phyloP scores from a whole-genome alignment of 2,329 filamentous ascomycete genomes.

The Calycina herbarum region DNA sequence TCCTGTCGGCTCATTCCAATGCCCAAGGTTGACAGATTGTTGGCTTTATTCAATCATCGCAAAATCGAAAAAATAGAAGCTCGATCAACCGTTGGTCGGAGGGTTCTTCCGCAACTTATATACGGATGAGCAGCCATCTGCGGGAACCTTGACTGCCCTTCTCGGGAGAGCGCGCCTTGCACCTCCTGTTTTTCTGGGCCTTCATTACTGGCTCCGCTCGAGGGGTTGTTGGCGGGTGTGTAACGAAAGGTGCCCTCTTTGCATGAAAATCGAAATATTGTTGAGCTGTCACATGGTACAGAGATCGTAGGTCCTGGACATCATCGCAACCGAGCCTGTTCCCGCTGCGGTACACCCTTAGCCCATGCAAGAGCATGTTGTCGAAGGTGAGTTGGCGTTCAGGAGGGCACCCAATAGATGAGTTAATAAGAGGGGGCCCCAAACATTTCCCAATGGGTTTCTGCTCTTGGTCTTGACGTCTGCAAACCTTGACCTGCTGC shows the following conservation, averaged over 20 bases:
- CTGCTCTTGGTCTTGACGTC: not conserved
- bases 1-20: not conserved
- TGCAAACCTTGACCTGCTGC: not conserved
- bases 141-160: slow-evolving; percentile 9
- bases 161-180: slow-evolving; percentile 15
- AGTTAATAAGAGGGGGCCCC: not conserved
- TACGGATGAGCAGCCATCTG: not conserved
- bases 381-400: not conserved
- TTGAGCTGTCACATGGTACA: slow-evolving; percentile 27
- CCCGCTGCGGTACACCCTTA: slow-evolving; percentile 23
- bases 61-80: not conserved
- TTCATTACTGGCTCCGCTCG: not conserved
- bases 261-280: slow-evolving; percentile 4
- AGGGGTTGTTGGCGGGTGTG: slow-evolving; percentile 8
- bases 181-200: not conserved
- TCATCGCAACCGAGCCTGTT: slow-evolving; percentile 20
- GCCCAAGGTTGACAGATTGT: not conserved
- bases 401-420: not conserved
- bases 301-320: slow-evolving; percentile 21
- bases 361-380: not conserved
- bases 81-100: slow-evolving; percentile 4
- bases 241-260: slow-evolving; percentile 16
- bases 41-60: slow-evolving; percentile 1
- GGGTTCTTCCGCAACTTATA: slow-evolving; percentile 2
- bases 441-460: not conserved